Base-by-base conservation (phyloP, 805 yeast genomes). In the Saturnispora bothae region DNA sequence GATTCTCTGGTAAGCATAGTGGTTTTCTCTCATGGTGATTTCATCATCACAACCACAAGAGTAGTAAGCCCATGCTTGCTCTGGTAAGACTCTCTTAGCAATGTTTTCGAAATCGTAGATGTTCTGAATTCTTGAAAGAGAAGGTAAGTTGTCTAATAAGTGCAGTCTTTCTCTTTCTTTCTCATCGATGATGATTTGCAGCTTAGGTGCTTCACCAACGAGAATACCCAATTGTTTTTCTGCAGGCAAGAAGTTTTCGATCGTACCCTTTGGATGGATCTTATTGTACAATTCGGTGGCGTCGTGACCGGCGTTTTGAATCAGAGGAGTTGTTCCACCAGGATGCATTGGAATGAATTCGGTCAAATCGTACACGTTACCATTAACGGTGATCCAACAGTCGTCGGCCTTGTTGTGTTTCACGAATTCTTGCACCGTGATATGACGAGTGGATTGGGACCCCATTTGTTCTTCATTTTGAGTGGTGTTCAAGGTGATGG, bases 41-140 rank as follows among this genome's bases (percentile, higher is more conserved):
- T 88, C 97, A 57, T 88, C 96, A 58, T 88, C 96, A 16, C 95
- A 72, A 10, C 89, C 97, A 26, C 86, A 75, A 3, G 94, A 80
- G 55, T 86, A 88, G 59, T 89, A 89, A 15, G 89, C 89, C 92
- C 96, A 83, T 0, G 92, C 96, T 21, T 72, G 70, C 39, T 74
- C 76, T 19, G 82, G 70, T 67, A 89, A 65, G 25, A 83, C 79
- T 43, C 76, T 72, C 34, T 84, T 68, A 2, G 96, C 96, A 33
- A 89, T 76, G 48, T 73, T 71, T 58, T 88, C 97, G 51, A 88
- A 86, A 57, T 88, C 97, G 49, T 76, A 78, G 44, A 86, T 52
- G 51, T 89, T 89, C 54, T 77, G 73, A 43, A 88, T 69, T 50
- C 75, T 77, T 9, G 73, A 65, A 28, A 88, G 52, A n/a, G 76